phyloP scores from a whole-genome alignment of 2,329 filamentous ascomycete species.

The Aspergillus japonicus region DNA sequence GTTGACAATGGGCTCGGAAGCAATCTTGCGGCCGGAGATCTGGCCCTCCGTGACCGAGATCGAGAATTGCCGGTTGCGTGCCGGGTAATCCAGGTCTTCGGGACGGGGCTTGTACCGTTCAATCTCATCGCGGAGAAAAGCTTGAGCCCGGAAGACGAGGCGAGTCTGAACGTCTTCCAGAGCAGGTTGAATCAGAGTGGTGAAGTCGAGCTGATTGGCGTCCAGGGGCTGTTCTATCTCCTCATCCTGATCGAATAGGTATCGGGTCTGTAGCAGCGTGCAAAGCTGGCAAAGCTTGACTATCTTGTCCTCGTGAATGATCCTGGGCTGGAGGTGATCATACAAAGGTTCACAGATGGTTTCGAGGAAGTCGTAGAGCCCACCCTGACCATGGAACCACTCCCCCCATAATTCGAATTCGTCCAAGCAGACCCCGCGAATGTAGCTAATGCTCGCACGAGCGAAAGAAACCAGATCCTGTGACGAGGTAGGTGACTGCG shows the following conservation, averaged over 20 bases:
- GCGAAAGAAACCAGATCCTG: conserved; percentile 66
- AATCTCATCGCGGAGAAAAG: conserved; percentile 64
- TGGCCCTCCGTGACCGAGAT: conserved; percentile 44
- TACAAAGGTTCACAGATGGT: conserved; percentile 67
- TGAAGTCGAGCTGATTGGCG: conserved; percentile 60
- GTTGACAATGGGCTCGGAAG: conserved; percentile 41
- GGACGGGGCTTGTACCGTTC: conserved; percentile 64
- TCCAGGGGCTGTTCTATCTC: conserved; percentile 49
- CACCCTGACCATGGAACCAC: conserved; percentile 64
- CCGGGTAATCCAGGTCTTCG: conserved; percentile 65
- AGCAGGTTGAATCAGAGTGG: conserved; percentile 60
- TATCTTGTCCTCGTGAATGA: conserved; percentile 66
- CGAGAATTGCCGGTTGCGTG: conserved; percentile 48
- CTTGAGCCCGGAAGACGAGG: conserved; percentile 64
- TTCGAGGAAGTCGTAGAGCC: conserved; percentile 65
- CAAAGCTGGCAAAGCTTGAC: conserved; percentile 67
- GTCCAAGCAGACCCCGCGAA: conserved; percentile 64
- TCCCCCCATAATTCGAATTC: conserved; percentile 67
- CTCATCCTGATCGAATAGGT: conserved; percentile 60
- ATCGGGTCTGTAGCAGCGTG: conserved; percentile 64
- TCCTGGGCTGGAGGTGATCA: conserved; percentile 63
- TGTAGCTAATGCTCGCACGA: conserved; percentile 63
- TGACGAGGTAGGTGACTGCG: conserved; percentile 59
- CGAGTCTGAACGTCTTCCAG: conserved; percentile 67
- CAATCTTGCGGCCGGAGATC: conserved; percentile 56